These are phyloP conservation scores for Ilyonectria mors-panacis DNA, from an alignment of 2,329 filamentous ascomycete species.

Conservation along the genomic window DNA sequence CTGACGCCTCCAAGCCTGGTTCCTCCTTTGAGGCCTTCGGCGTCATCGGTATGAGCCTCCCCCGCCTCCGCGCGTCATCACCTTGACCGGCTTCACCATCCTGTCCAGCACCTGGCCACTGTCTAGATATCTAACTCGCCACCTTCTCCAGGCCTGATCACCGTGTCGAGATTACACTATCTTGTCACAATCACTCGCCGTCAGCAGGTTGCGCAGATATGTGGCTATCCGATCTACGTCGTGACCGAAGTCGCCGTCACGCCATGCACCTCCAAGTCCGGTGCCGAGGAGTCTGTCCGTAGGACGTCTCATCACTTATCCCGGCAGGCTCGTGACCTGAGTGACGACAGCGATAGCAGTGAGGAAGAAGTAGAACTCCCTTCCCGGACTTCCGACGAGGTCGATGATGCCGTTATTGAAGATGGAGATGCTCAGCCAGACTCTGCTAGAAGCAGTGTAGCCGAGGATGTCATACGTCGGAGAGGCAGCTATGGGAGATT, in stretches of 20 bases:
- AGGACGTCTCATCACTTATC: constrained; percentile 67
- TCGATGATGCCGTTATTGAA: constrained; percentile 58
- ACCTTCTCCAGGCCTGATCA: constrained; percentile 78
- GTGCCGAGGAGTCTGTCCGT: constrained; percentile 80
- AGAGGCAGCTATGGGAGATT: constrained; percentile 91
- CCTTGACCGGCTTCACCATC: not conserved
- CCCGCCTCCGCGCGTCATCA: not conserved
- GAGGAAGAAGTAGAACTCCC: constrained; percentile 61
- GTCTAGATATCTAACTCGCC: constrained; percentile 14
- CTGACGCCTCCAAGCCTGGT: constrained; percentile 60
- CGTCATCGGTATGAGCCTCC: constrained; percentile 64
- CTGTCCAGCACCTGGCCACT: not conserved
- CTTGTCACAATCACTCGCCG: constrained; percentile 89
- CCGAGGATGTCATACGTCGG: constrained; percentile 88
- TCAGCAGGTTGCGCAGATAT: constrained; percentile 89
- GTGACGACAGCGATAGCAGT: constrained; percentile 62
- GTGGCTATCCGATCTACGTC: constrained; percentile 86
- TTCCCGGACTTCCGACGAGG: constrained; percentile 57
- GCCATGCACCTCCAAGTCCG: constrained; percentile 81
- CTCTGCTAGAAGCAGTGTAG: constrained; percentile 74
- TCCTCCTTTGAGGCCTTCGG: constrained; percentile 73
- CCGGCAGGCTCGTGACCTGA: constrained; percentile 56
- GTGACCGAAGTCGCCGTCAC: constrained; percentile 93
- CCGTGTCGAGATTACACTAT: constrained; percentile 85
- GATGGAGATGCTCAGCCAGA: constrained; percentile 53